Evolutionary conservation across 192 early-diverging fungal genomes (phyloP).

Genomic region (Coemansia sp.): DNA sequence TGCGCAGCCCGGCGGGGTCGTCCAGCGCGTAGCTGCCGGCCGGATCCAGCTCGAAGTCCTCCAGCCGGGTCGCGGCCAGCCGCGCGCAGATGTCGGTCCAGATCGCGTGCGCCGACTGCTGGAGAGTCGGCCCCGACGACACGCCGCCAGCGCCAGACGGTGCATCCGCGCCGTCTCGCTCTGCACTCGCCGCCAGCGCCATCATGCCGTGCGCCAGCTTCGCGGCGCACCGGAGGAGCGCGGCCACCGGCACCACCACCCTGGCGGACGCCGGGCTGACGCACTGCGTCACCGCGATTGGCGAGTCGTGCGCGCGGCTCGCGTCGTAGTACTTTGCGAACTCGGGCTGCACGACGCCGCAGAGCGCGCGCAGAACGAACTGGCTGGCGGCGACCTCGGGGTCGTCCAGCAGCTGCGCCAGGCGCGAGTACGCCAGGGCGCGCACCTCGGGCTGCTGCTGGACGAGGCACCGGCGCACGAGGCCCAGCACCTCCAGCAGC

Average conservation of each 20-base stretch:
- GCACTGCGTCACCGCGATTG: constrained; percentile 27
- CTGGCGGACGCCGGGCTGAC: constrained; percentile 24
- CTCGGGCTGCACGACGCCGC: constrained; percentile 36
- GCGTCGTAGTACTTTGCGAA: constrained; percentile 51
- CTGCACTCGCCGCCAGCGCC: no score
- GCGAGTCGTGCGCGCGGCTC: constrained; percentile 23
- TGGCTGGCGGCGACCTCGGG: constrained; percentile 15
- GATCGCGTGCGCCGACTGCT: constrained; percentile 1
- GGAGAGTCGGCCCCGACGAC: neutral
- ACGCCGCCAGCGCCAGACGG: neutral
- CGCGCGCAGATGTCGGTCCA: constrained; percentile 41
- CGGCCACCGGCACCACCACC: constrained; percentile 31
- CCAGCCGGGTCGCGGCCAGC: constrained; percentile 58
- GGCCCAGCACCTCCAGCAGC: constrained; percentile 51
- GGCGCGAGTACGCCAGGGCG: constrained; percentile 56
- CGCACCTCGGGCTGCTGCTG: constrained; percentile 69
- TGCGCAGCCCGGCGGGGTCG: constrained; percentile 57
- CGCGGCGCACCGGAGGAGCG: constrained; percentile 29
- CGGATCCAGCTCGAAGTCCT: constrained; percentile 68
- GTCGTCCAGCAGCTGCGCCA: constrained; percentile 53
- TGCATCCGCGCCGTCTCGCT: no score
- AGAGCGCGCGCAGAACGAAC: constrained; percentile 22
- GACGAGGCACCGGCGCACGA: constrained; percentile 68
- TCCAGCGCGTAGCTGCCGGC: constrained; percentile 63
- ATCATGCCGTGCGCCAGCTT: constrained; percentile 15